Base-by-base conservation (phyloP, 352 stramenopile genomes). In the Phytopythium cucurbitacearum region DNA sequence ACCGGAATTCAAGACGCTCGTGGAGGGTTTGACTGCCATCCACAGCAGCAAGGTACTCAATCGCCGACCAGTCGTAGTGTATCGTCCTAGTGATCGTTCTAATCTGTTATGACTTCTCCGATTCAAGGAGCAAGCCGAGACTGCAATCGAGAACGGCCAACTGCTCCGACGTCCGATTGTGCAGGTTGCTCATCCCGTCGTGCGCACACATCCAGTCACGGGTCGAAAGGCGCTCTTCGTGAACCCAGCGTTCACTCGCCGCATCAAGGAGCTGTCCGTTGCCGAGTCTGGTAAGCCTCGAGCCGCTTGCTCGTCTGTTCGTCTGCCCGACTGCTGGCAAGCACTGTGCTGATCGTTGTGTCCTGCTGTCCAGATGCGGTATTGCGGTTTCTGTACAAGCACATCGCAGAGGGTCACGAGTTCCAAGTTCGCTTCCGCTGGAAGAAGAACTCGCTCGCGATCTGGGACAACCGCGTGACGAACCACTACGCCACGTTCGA, bases 391-490 rank as follows among this genome's bases (percentile, higher is more conserved):
- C 46, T 73, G 4, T 61, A 54, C 52, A 51, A 57, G n/a, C 65
- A 73, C 52, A 55, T 70, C 34, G 40, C 42, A 7, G 42, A 65
- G 16, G 65, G 65, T 13, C 65, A 73, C 48, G 65, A 73, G 58
- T 73, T 67, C 51, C 65, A 74, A 41, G 62, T 74, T 33, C 65
- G 65, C 39, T 74, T 62, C 62, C 65, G 41, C 48, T 67, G 53
- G 61, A 54, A 45, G 38, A 65, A 70, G 53, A 60, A 74, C 41
- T 51, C 62, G 0, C 54, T 74, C 9, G 65, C 58, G 13, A 48
- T 74, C 38, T 74, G 65, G 65, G 61, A 73, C 51, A 74, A 74
- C 58, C 62, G 65, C 42, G 28, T 56, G 3, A 71, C 66, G n/a
- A 59, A 43, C 42, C 67, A 76, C 60, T 63, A 55, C 28, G 67